These are phyloP conservation scores for Aurantiochytrium sp. DNA, from an alignment of 108 stramenopile species.

Conservation along the genomic window DNA sequence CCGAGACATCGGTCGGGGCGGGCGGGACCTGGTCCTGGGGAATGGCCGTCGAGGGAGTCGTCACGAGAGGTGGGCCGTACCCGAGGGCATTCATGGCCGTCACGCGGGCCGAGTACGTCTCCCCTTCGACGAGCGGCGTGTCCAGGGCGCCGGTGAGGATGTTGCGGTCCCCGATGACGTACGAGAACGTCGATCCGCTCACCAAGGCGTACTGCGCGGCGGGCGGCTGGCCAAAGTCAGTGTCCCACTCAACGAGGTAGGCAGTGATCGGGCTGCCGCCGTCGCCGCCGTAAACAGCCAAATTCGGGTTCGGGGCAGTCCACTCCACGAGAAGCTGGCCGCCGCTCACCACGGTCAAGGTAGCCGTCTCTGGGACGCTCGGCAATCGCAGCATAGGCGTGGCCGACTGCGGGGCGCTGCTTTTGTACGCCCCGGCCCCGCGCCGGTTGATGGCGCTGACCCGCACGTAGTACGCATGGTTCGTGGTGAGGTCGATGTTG, in stretches of 20 bases:
- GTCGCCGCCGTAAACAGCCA: conserved; percentile 68
- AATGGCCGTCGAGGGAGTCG: conserved; percentile 53
- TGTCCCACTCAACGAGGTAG: conserved; percentile 78
- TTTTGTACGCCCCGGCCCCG: conserved; percentile 15
- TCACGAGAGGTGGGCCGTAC: conserved; percentile 51
- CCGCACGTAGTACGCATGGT: conserved; percentile 57
- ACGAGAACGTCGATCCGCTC: conserved; percentile 39
- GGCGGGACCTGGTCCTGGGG: conserved; percentile 58
- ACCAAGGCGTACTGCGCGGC: conserved; percentile 57
- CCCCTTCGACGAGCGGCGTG: conserved; percentile 54
- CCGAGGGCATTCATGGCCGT: conserved; percentile 71
- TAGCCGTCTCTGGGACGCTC: conserved; percentile 36
- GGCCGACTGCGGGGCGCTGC: conserved; percentile 35
- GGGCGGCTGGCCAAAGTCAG: conserved; percentile 57
- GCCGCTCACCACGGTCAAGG: conserved; percentile 45
- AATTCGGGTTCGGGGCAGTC: conserved; percentile 55
- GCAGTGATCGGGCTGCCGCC: conserved; percentile 69
- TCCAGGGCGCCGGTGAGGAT: conserved; percentile 66
- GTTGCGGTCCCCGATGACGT: conserved; percentile 69
- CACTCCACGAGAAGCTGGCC: conserved; percentile 69
- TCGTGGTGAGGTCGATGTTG: conserved; percentile 58
- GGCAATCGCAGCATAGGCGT: conserved; percentile 39
- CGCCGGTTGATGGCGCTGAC: conserved; percentile 70
- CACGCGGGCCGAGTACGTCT: conserved; percentile 65
- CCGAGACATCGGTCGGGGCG: conserved; percentile 39